These are phyloP conservation scores for Pythium aphanidermatum DNA, from an alignment of 352 stramenopile species.

Conservation along the genomic window DNA sequence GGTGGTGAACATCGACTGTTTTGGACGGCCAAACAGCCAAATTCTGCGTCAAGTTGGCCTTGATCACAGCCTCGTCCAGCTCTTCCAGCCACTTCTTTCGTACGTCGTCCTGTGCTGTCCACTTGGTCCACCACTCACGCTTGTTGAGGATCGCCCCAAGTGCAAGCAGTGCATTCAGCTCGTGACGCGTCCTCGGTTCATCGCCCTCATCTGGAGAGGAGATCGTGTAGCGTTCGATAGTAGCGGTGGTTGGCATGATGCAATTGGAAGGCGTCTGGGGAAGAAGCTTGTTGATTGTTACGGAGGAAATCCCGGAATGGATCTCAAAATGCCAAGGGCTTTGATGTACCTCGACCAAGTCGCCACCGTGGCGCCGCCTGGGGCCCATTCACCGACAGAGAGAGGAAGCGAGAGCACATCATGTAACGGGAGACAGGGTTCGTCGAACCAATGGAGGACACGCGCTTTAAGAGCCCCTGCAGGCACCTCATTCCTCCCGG, in stretches of 20 bases:
- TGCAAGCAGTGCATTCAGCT: conserved; percentile 28
- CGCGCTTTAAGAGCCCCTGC: too few species aligned
- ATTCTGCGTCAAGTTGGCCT: neutral
- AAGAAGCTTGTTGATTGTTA: too few species aligned
- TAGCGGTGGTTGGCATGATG: neutral
- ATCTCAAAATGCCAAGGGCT: too few species aligned
- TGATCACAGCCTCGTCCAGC: conserved; percentile 10
- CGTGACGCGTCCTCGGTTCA: conserved; percentile 18
- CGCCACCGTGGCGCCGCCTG: too few species aligned
- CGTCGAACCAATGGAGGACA: too few species aligned
- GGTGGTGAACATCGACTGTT: too few species aligned
- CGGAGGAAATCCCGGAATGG: too few species aligned
- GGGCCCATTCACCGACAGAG: too few species aligned
- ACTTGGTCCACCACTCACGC: conserved; percentile 14
- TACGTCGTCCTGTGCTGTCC: conserved; percentile 7
- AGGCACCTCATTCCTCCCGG: too few species aligned
- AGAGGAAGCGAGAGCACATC: too few species aligned
- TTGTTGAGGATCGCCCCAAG: conserved; percentile 20
- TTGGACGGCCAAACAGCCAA: neutral
- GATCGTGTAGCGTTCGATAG: conserved; percentile 5
- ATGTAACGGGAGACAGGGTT: too few species aligned
- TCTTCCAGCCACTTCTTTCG: conserved; percentile 19
- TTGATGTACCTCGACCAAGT: too few species aligned
- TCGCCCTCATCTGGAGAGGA: conserved; percentile 7
- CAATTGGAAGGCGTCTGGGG: neutral